A percentile compares a stretch with the other conserved stretches of the same genome.
These are phyloP conservation scores for Rhododendron molle DNA, from an alignment of 148 eudicot genomes.

Conservation along the genomic window DNA sequence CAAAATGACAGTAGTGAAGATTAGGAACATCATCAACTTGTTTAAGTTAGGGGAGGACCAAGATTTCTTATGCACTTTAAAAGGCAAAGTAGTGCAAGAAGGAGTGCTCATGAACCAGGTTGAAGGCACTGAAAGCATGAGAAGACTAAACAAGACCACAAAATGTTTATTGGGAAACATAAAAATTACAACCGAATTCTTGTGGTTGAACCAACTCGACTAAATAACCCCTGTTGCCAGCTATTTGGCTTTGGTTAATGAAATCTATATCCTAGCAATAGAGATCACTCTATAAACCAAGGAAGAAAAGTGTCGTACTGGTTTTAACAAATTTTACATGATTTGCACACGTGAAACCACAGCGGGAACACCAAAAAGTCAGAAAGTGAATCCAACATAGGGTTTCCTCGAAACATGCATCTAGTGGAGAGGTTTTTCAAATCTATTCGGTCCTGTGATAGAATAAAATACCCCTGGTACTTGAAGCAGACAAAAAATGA, in stretches of 20 bases:
- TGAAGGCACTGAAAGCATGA: neutral
- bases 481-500: neutral
- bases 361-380: neutral
- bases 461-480: neutral
- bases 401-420: neutral
- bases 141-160: neutral
- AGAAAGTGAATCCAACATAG: neutral
- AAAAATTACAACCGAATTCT: neutral
- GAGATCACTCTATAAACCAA: neutral
- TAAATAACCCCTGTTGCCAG: neutral
- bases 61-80: neutral
- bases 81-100: neutral
- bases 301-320: neutral
- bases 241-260: neutral
- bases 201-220: neutral
- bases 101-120: neutral
- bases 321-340: neutral
- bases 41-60: neutral
- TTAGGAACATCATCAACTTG: neutral
- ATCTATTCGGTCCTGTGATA: neutral
- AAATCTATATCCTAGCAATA: neutral
- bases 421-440: neutral
- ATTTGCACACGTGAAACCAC: neutral
- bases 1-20: slow-evolving; percentile 8
- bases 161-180: neutral